Conservation (phyloP, 352 stramenopile species). For the Pythium aphanidermatum region DNA sequence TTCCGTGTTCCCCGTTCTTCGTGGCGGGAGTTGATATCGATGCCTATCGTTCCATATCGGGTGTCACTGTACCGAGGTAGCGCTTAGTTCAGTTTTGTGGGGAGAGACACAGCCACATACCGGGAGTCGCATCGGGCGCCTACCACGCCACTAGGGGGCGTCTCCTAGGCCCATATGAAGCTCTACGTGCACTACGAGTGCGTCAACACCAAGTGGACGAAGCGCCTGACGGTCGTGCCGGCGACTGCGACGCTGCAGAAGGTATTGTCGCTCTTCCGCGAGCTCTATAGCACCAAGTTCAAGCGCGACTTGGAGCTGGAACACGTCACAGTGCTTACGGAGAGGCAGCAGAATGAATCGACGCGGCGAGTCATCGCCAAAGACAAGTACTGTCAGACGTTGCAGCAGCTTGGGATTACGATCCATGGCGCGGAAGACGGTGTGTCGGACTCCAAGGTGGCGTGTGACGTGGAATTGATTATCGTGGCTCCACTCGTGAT, state of each 20-base stretch:
- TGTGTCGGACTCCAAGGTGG: background rate
- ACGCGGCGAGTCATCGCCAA: constrained; percentile 12
- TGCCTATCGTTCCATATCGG: no score
- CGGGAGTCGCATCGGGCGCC: background rate
- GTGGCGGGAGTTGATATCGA: no score
- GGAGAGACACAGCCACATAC: background rate
- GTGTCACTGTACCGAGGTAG: background rate
- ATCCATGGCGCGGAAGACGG: background rate
- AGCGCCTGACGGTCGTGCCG: constrained; percentile 32
- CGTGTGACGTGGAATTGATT: constrained; percentile 19
- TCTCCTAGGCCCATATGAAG: constrained; percentile 14
- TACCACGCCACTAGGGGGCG: background rate
- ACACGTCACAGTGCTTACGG: constrained; percentile 35
- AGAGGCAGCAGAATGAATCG: constrained; percentile 31
- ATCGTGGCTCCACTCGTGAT: background rate
- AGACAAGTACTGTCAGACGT: constrained; percentile 9
- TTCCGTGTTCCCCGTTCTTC: no score
- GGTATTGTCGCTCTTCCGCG: constrained; percentile 33
- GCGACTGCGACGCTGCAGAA: constrained; percentile 27
- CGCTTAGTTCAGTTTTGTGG: background rate
- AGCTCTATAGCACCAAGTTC: constrained; percentile 40
- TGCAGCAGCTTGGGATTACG: constrained; percentile 15
- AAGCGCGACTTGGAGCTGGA: constrained; percentile 18
- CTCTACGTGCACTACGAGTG: constrained; percentile 71
- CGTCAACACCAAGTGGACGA: constrained; percentile 33